Conservation (phyloP, 148 eudicot species). For the Dysphania ambrosioides region DNA sequence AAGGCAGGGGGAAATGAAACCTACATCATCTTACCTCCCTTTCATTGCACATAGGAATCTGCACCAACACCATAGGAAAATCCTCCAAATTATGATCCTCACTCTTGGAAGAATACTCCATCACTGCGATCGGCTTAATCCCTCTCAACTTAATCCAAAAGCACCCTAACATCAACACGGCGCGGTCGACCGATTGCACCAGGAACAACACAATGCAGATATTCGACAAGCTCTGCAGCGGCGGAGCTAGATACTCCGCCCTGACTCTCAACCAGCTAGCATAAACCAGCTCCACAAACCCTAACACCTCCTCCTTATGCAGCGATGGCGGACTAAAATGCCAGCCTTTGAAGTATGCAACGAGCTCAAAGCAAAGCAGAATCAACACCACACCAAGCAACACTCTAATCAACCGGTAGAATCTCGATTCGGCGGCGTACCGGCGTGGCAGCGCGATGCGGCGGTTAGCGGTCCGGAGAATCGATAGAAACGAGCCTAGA, state of each 20-base stretch:
- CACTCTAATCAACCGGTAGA: slow-evolving; percentile 45
- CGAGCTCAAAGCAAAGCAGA: slow-evolving; percentile 47
- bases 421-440: slow-evolving; percentile 26
- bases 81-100: slow-evolving; percentile 34
- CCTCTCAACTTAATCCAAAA: slow-evolving; percentile 65
- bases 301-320: slow-evolving; percentile 48
- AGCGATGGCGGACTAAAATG: slow-evolving; percentile 75
- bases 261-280: slow-evolving; percentile 63
- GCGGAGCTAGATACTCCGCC: slow-evolving; percentile 69
- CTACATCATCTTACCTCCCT: slow-evolving; percentile 95
- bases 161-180: slow-evolving; percentile 71
- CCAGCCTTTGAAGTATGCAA: slow-evolving; percentile 69
- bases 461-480: slow-evolving; percentile 50
- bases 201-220: slow-evolving; percentile 69
- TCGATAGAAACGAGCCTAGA: slow-evolving; percentile 26
- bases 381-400: slow-evolving; percentile 38
- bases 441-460: slow-evolving; percentile 36
- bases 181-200: slow-evolving; percentile 76
- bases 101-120: slow-evolving; percentile 34
- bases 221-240: slow-evolving; percentile 61
- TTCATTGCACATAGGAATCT: slow-evolving; percentile 97
- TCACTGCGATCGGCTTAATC: slow-evolving; percentile 55
- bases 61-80: slow-evolving; percentile 86
- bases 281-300: slow-evolving; percentile 54
- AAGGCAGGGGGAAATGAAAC: slow-evolving; percentile 41